These are phyloP conservation scores for Neurospora tetraspora DNA, from an alignment of 495 filamentous ascomycete genomes.

Conservation along the genomic window DNA sequence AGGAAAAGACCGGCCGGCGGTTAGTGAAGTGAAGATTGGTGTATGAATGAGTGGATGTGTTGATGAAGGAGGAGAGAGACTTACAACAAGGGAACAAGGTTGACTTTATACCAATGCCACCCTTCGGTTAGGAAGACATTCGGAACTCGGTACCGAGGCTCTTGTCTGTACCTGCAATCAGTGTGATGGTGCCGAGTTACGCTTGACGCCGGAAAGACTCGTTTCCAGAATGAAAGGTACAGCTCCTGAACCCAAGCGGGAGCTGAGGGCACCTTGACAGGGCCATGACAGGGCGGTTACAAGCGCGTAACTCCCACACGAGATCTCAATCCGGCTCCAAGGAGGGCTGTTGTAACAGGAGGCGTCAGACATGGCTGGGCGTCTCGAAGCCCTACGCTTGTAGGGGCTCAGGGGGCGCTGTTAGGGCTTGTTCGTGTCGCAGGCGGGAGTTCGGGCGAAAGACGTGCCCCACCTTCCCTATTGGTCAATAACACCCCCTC, in stretches of 20 bases:
- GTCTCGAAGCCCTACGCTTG: not conserved
- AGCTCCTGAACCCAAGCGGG: not conserved
- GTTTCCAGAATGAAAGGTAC: not conserved
- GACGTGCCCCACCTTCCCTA: not conserved
- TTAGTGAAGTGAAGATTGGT: not conserved
- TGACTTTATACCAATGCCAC: not conserved
- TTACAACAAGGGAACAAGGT: not conserved
- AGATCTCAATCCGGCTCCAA: not conserved
- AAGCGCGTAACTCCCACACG: not conserved
- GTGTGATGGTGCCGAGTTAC: no score
- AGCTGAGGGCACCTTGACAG: not conserved
- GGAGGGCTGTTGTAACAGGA: not conserved
- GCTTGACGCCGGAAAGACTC: not conserved
- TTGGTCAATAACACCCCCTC: not conserved
- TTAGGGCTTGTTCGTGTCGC: not conserved
- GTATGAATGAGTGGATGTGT: not conserved
- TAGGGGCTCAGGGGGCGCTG: not conserved
- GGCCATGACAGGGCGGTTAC: not conserved
- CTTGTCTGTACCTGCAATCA: not conserved
- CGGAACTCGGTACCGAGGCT: not conserved
- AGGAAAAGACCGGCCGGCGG: constrained; percentile 3
- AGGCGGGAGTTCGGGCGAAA: not conserved
- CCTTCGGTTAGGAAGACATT: not conserved
- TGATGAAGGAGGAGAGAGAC: not conserved
- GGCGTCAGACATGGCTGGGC: not conserved